Evolutionary conservation across 176 grass and related monocot species (phyloP), one percentile per base, ranked within the genome.

Genomic region (Phoenix roebelenii): DNA sequence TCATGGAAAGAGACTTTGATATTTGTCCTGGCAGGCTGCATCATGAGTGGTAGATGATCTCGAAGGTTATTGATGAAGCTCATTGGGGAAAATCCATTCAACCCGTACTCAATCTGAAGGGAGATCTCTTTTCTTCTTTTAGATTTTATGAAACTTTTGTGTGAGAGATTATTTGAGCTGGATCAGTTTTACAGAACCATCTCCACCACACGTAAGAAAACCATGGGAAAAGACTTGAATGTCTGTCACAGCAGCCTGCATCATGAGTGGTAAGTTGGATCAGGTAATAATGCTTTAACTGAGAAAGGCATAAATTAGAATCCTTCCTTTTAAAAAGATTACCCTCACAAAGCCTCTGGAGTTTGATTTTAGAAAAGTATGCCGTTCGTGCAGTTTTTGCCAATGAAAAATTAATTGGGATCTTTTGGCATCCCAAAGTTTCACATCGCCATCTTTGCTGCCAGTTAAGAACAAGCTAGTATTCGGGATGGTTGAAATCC

Each of bases 381-480:
- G 92, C 14, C 87, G 69, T 10, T 97, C 92, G 18, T 97, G 92
- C 92, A 97, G 79, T 58, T 79, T 90, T 74, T 79, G 81, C 92
- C 92, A 97, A 24, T 88, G 80, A 70, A 74, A 88, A 58, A 97
- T 75, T 49, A 90, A 55, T 55, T 85, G 77, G 54, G 68, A 85
- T 68, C 72, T 88, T 74, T 85, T 97, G 49, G 92, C 92, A 85
- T 97, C 92, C 92, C 92, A 97, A 39, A 97, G 85, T 70, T 97
- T 97, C 55, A 97, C 87, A 77, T 90, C 92, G 75, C 92, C 92
- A 80, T 97, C 87, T 81, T 97, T 97, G 63, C 92, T 82, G 68
- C 92, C 92, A 62, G 87, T 97, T 84, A 97, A 71, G 70, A 97
- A 97, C 63, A 97, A 77, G 72, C 75, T 85, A 50, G 92, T 90